Evolutionary conservation across 73 alveolate genomes (phyloP), one percentile per base, ranked within the genome.

Genomic region (Paraurostyla sp.): DNA sequence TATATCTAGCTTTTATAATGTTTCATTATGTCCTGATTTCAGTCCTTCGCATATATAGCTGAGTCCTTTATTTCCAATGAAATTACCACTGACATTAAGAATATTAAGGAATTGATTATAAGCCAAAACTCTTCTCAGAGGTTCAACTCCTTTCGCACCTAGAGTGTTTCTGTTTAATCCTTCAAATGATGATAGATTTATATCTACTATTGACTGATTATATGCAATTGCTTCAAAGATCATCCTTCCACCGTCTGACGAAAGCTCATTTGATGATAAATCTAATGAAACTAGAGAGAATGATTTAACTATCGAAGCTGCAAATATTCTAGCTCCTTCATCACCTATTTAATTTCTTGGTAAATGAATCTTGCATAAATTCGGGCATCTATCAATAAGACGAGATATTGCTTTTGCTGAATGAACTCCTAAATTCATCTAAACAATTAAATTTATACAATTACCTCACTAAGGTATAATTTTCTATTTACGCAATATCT

Each of bases 161-260:
- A 83, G 16, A n/a, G 80, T 83, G 45, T 83, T 83, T 83, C 92
- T 83, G 18, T 40, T 25, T 36, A 56, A 35, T 35, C 92, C 92
- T 30, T 83, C 92, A 46, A 36, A 36, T 30, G 86, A 63, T 0
- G 85, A 63, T 4, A 83, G 13, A 38, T 83, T 83, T 32, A 83
- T 27, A 41, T 46, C 75, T 6, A 63, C 45, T 18, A 83, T 52
- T 11, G 92, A 83, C 11, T 65, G 9, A 45, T 83, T 83, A 43
- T 43, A 45, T 27, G 49, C 69, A 2, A 83, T 36, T 40, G 85
- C 33, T 18, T 41, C 23, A 6, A 83, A 45, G 13, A 83, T 43
- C 7, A 36, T 32, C 40, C 46, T 3, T 6, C 84, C 84, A n/a
- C 92, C 92, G 0, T 20, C 7, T 23, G 76, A 20, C 1, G 80